Conservation (phyloP, 192 early-diverging fungal species). For the Irineochytrium annulatum region DNA sequence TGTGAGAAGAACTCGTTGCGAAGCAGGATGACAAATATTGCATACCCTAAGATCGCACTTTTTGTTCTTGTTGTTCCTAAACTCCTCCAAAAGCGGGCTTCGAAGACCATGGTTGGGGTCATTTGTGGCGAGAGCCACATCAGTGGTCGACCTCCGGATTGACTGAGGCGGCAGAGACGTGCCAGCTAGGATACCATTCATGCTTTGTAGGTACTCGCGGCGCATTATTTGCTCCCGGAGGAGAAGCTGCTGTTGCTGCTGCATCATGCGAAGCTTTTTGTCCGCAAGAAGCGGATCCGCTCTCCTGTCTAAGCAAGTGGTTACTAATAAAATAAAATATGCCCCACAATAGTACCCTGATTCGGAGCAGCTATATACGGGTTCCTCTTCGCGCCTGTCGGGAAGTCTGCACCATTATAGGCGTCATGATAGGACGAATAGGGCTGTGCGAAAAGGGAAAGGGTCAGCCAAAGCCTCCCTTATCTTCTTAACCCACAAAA, state of each 20-base stretch:
- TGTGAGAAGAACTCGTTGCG: neutral
- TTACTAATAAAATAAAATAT: too few species aligned
- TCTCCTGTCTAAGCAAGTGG: too few species aligned
- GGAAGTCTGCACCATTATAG: too few species aligned
- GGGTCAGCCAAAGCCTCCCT: too few species aligned
- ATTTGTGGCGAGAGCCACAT: constrained; percentile 7
- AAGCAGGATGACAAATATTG: constrained; percentile 2
- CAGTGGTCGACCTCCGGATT: neutral
- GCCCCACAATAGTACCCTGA: too few species aligned
- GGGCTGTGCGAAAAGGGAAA: too few species aligned
- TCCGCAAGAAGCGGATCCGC: too few species aligned
- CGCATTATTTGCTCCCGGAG: constrained; percentile 30
- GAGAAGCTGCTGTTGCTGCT: constrained; percentile 30
- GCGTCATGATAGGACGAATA: too few species aligned
- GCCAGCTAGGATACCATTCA: constrained; percentile 3
- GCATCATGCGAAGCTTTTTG: constrained; percentile 31
- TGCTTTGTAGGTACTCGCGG: constrained; percentile 20
- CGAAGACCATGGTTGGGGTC: constrained; percentile 63
- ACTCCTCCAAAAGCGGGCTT: constrained; percentile 90
- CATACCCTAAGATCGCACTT: constrained; percentile 89
- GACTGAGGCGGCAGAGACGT: neutral
- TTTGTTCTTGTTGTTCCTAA: constrained; percentile 94
- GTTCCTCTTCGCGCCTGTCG: too few species aligned
- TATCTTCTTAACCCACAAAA: too few species aligned
- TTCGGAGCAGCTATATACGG: too few species aligned